phyloP scores from a whole-genome alignment of 208 protist genomes.

The Phytomonas francai region DNA sequence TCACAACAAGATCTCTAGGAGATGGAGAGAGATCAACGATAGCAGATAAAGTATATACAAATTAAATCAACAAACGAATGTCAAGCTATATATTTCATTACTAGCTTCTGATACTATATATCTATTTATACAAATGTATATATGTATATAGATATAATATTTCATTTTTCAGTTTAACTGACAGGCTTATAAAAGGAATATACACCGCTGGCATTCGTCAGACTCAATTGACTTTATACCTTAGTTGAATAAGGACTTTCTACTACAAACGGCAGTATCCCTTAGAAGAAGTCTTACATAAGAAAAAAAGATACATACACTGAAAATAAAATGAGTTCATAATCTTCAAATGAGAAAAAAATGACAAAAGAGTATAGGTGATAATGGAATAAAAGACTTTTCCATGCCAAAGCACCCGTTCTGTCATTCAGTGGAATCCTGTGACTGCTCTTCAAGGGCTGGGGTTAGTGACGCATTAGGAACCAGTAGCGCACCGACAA shows the following conservation, averaged over 20 bases:
- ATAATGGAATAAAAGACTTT: conserved; percentile 2
- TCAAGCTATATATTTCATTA: not conserved
- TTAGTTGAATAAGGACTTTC: not conserved
- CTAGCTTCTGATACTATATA: not conserved
- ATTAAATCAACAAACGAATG: not conserved
- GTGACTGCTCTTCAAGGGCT: conserved; percentile 16
- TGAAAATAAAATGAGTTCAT: not conserved
- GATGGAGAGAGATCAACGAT: not conserved
- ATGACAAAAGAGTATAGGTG: conserved; percentile 6
- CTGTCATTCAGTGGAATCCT: not conserved
- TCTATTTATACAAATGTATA: no score
- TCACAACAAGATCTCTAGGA: not conserved
- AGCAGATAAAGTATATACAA: not conserved
- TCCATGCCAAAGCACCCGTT: not conserved
- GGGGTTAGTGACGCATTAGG: conserved; percentile 10
- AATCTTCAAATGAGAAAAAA: conserved; percentile 3
- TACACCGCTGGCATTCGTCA: not conserved
- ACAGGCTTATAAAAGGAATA: not conserved
- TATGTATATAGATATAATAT: not conserved
- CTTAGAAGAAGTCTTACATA: not conserved
- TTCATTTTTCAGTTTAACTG: not conserved
- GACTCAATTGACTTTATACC: not conserved
- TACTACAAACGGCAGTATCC: not conserved
- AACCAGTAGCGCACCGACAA: conserved; percentile 53
- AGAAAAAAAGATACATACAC: not conserved